Evolutionary conservation across 306 rosid genomes (phyloP), one percentile per base, ranked within the genome.

Genomic region (Cicer pinnatifidum): DNA sequence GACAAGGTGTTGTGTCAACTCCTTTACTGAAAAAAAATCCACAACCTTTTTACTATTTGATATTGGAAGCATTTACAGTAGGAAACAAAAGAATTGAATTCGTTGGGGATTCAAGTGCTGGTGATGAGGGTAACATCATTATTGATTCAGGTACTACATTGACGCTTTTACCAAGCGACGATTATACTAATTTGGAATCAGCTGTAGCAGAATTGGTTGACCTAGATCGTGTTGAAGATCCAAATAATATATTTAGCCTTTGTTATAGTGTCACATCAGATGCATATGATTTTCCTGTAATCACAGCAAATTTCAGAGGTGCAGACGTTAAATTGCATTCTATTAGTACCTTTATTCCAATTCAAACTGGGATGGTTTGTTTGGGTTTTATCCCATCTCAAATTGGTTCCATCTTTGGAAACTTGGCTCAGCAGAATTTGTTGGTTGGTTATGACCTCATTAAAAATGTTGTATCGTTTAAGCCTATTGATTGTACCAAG

Each of bases 381-480:
- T 17, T 17, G 19, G 19, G 1, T 17, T 17, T 17, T 17, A 0
- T 1, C 1, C 0, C 5, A 15, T 0, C 8, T 3, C 0, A 3
- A 1, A 13, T 6, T 7, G 17, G 80, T 20, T 20, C 23, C 1
- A 79, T 89, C 9, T 85, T 78, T 11, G 96, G 92, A 0, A 91
- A 86, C 48, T 0, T 89, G 37, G 79, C 87, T 0, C 96, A 91
- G 44, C 41, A 19, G 44, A 82, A 82, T 39, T 67, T 88, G 69
- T 39, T 80, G 69, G 81, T 86, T 11, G 97, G 92, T 0, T 91
- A 91, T 62, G 96, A 89, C 48, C 51, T 28, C 35, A 28, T 28
- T 28, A 28, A 3, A 28, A 28, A 28, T 5, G 5, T 3, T 3
- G 35, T 28, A 28, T 28, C 35, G 35, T 28, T 28, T 28, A 28